These are phyloP conservation scores for Paraphaeosphaeria minitans DNA, from an alignment of 2,329 filamentous ascomycete genomes.

Conservation along the genomic window DNA sequence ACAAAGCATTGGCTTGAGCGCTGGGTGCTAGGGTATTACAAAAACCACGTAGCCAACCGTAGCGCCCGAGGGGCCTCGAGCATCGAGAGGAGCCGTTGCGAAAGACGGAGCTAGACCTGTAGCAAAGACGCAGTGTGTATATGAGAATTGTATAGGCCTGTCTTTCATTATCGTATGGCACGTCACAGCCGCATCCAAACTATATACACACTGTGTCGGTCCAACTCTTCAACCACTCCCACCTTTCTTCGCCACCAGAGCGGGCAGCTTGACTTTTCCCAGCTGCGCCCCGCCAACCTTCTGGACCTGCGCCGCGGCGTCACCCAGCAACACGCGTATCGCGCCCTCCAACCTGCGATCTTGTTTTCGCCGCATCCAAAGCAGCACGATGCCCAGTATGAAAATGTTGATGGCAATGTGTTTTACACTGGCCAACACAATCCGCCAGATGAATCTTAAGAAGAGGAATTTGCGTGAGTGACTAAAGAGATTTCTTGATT, in stretches of 20 bases:
- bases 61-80: too few relatives aligned
- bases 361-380: slow-evolving; percentile 74
- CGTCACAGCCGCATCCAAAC: neutral
- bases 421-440: slow-evolving; percentile 71
- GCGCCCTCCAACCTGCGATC: slow-evolving; percentile 75
- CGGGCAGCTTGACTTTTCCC: slow-evolving; percentile 30
- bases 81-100: too few relatives aligned
- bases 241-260: slow-evolving; percentile 26
- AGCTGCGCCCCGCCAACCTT: slow-evolving; percentile 37
- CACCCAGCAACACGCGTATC: slow-evolving; percentile 67
- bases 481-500: slow-evolving; percentile 73
- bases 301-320: slow-evolving; percentile 48
- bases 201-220: neutral
- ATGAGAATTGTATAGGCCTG: neutral
- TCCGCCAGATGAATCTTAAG: slow-evolving; percentile 67
- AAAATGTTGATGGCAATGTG: slow-evolving; percentile 76
- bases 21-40: slow-evolving; percentile 15
- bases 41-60: too few relatives aligned
- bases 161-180: neutral
- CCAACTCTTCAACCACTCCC: neutral
- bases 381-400: slow-evolving; percentile 66
- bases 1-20: too few relatives aligned
- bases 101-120: too few relatives aligned
- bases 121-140: too few relatives aligned
- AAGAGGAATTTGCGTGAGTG: slow-evolving; percentile 65